phyloP scores from a whole-genome alignment of 768 basidiomycete genomes.

The Phallus indusiatus region DNA sequence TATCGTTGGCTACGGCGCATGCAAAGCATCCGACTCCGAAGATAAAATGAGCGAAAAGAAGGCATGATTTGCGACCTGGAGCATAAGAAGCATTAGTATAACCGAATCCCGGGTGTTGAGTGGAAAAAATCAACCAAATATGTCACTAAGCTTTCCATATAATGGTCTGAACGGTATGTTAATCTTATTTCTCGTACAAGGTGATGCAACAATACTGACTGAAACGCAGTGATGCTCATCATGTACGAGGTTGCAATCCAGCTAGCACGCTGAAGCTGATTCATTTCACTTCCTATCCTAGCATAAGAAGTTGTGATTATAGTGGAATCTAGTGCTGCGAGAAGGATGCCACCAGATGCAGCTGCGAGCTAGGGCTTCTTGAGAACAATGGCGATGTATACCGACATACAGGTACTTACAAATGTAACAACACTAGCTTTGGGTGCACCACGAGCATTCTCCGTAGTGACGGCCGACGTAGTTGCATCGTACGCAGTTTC shows the following conservation, averaged over 20 bases:
- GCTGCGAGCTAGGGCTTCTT: constrained; percentile 18
- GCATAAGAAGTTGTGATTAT: constrained; percentile 45
- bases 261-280: constrained; percentile 53
- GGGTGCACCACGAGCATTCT: too few relatives aligned
- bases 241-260: constrained; percentile 61
- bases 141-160: constrained; percentile 54
- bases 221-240: constrained; percentile 50
- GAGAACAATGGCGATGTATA: too few relatives aligned
- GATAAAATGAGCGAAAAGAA: constrained; percentile 44
- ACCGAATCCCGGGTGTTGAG: not conserved
- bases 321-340: constrained; percentile 41
- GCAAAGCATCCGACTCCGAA: constrained; percentile 46
- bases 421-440: too few relatives aligned
- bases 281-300: constrained; percentile 46
- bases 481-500: too few relatives aligned
- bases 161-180: constrained; percentile 35
- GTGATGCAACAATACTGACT: constrained; percentile 27
- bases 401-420: too few relatives aligned
- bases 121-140: constrained; percentile 29
- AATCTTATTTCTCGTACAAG: not conserved
- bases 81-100: not conserved
- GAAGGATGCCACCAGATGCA: constrained; percentile 37
- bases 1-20: constrained; percentile 43
- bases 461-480: too few relatives aligned
- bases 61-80: constrained; percentile 39